phyloP scores from a whole-genome alignment of 1,284 basidiomycete species.

The Cutaneotrichosporon arboriforme region DNA sequence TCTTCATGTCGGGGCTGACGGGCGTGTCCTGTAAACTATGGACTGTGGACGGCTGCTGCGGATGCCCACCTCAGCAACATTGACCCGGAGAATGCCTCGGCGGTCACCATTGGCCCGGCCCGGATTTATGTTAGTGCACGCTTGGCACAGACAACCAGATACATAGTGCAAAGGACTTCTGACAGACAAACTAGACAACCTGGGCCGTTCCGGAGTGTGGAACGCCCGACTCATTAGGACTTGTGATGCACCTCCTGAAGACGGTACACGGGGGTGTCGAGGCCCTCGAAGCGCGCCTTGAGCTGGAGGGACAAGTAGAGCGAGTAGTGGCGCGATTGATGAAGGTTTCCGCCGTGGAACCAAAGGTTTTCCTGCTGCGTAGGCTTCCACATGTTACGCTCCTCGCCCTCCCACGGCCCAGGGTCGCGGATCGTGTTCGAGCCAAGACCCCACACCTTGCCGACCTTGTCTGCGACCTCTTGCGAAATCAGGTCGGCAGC shows the following conservation, averaged over 20 bases:
- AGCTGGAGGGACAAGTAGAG: constrained; percentile 18
- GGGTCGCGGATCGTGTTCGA: constrained; percentile 16
- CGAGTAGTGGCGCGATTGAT: constrained; percentile 18
- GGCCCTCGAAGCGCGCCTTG: constrained; percentile 19
- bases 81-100: too few relatives aligned
- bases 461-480: constrained; percentile 17
- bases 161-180: too few relatives aligned
- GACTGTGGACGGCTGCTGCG: too few relatives aligned
- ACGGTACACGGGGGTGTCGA: constrained; percentile 15
- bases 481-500: constrained; percentile 14
- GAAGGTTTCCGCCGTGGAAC: constrained; percentile 18
- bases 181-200: too few relatives aligned
- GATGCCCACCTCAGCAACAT: too few relatives aligned
- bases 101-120: too few relatives aligned
- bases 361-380: constrained; percentile 14
- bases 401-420: constrained; percentile 19
- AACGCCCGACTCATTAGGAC: not conserved
- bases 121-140: too few relatives aligned
- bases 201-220: not conserved
- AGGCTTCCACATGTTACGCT: constrained; percentile 19
- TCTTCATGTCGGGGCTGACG: too few relatives aligned
- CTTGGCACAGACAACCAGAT: too few relatives aligned
- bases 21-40: too few relatives aligned
- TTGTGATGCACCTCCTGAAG: constrained; percentile 16
- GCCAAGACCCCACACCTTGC: constrained; percentile 16